phyloP scores from a whole-genome alignment of 495 filamentous ascomycete species.

The Penicillium verhagenii region DNA sequence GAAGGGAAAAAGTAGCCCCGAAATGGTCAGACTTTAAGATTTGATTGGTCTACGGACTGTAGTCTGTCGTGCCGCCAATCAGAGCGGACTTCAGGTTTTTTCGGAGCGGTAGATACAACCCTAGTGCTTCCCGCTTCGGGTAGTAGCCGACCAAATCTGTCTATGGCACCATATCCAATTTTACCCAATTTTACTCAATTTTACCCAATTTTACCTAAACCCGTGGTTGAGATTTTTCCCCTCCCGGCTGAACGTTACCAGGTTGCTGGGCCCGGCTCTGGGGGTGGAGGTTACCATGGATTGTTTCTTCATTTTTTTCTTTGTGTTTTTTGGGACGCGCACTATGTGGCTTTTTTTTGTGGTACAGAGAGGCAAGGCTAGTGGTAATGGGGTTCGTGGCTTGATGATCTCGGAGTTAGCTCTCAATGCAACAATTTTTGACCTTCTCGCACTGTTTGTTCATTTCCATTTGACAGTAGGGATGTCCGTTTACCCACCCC shows the following conservation, averaged over 20 bases:
- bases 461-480: no score
- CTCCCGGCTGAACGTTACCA: conserved; percentile 16
- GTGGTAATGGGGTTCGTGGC: neutral
- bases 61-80: neutral
- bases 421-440: neutral
- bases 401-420: neutral
- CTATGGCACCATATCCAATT: neutral
- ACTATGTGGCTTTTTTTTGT: neutral
- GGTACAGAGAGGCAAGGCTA: no score
- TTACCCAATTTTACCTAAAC: no score
- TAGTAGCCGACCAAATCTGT: neutral
- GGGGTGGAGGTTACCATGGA: conserved; percentile 7
- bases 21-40: neutral
- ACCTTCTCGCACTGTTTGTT: no score
- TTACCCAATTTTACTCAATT: no score
- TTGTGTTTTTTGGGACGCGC: neutral
- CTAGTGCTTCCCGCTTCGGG: neutral
- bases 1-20: neutral
- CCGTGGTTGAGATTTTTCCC: neutral
- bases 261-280: conserved; percentile 23
- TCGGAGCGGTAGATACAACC: neutral
- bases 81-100: neutral
- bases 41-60: neutral
- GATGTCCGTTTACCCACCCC: neutral
- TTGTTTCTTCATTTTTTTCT: neutral